Evolutionary conservation across 495 filamentous ascomycete species (phyloP).

Genomic region (Aspergillus campestris): DNA sequence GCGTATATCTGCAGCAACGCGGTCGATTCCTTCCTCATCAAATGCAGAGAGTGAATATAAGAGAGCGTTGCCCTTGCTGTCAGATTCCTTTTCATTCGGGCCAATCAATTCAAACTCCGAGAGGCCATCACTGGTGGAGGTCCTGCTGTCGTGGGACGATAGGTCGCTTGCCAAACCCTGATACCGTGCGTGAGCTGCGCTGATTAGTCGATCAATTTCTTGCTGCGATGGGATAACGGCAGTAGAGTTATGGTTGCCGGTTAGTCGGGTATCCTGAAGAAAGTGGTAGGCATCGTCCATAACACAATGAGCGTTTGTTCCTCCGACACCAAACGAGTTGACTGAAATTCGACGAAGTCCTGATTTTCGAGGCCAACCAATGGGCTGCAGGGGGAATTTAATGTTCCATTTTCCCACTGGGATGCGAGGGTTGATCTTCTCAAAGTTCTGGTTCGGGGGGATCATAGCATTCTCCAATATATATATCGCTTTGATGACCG

Average conservation of each 20-base stretch:
- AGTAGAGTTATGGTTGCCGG: constrained; percentile 1
- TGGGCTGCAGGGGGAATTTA: neutral
- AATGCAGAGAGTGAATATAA: too few relatives aligned
- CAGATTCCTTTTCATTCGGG: too few relatives aligned
- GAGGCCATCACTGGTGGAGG: too few relatives aligned
- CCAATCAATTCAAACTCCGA: too few relatives aligned
- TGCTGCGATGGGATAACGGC: too few relatives aligned
- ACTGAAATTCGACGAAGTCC: constrained; percentile 11
- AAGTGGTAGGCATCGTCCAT: constrained; percentile 13
- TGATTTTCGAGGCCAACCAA: neutral
- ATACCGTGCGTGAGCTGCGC: too few relatives aligned
- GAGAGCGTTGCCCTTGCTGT: too few relatives aligned
- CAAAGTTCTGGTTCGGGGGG: constrained; percentile 43
- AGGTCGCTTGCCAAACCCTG: too few relatives aligned
- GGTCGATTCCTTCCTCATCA: too few relatives aligned
- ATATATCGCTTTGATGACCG: constrained; percentile 43
- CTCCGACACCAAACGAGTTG: constrained; percentile 16
- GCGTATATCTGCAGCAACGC: too few relatives aligned
- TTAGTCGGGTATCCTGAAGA: constrained; percentile 2
- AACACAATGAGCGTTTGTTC: constrained; percentile 17
- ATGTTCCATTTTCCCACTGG: neutral
- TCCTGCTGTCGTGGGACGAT: too few relatives aligned
- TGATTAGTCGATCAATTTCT: too few relatives aligned
- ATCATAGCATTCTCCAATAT: constrained; percentile 37
- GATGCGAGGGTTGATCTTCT: constrained; percentile 32